These are phyloP conservation scores for Aspergillus puulaauensis DNA, from an alignment of 2,329 filamentous ascomycete genomes.

Conservation along the genomic window DNA sequence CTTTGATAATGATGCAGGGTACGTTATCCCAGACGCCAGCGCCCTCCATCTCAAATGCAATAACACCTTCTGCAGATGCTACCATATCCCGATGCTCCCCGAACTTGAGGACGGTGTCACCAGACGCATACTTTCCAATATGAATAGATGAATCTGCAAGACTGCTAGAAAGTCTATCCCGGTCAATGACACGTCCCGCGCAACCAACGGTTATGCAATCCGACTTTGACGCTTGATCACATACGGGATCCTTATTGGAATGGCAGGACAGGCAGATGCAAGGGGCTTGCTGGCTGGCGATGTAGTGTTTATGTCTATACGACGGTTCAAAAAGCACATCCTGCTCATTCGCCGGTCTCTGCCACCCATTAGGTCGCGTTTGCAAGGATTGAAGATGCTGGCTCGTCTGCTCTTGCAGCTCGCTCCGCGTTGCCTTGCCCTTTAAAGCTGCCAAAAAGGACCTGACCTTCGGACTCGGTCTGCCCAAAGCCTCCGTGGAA, in stretches of 20 bases:
- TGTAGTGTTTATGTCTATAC: neutral
- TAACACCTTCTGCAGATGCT: neutral
- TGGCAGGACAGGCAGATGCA: neutral
- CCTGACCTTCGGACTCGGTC: neutral
- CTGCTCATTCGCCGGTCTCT: too few species aligned
- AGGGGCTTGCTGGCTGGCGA: too few species aligned
- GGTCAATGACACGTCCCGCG: neutral
- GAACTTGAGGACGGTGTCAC: constrained; percentile 11
- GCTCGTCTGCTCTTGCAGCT: neutral
- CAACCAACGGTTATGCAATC: too few species aligned
- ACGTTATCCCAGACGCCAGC: neutral
- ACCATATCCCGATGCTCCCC: constrained; percentile 5
- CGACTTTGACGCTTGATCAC: too few species aligned
- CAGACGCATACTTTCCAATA: constrained; percentile 12
- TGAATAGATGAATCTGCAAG: neutral
- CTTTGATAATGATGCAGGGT: constrained; percentile 7
- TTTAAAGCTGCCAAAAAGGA: neutral
- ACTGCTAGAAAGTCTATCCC: neutral
- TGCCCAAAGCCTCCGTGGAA: neutral
- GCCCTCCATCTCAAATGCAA: constrained; percentile 16
- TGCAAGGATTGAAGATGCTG: neutral
- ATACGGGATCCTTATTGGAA: too few species aligned
- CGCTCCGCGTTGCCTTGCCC: neutral
- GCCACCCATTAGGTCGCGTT: neutral
- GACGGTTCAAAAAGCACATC: neutral